Conservation (phyloP, 441 rosid genomes). For the Viola pubescens region DNA sequence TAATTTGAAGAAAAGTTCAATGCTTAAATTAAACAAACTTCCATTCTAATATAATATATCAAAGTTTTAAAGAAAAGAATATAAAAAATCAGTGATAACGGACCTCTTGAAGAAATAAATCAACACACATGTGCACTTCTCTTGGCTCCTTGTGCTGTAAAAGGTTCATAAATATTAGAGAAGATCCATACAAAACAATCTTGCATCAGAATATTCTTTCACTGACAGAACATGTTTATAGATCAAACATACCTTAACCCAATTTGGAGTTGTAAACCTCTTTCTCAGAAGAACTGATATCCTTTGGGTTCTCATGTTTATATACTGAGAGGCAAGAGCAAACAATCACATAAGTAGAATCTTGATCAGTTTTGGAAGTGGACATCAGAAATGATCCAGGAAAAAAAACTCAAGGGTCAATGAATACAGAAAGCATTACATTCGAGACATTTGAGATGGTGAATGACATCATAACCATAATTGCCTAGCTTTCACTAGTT, state of each 20-base stretch:
- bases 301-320: slow-evolving; percentile 72
- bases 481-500: no score
- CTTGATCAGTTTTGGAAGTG: slow-evolving; percentile 14
- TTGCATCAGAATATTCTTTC: background rate
- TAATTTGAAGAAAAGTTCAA: background rate
- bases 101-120: slow-evolving; percentile 92
- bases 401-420: no score
- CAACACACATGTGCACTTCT: slow-evolving; percentile 97
- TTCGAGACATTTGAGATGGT: background rate
- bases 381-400: slow-evolving; percentile 1
- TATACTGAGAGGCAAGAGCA: slow-evolving; percentile 41
- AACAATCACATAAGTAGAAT: slow-evolving; percentile 11
- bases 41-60: background rate
- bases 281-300: slow-evolving; percentile 79
- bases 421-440: no score
- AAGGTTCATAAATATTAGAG: slow-evolving; percentile 22
- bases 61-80: background rate
- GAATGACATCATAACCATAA: background rate
- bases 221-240: slow-evolving; percentile 11
- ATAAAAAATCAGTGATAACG: slow-evolving; percentile 15
- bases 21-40: background rate
- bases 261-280: slow-evolving; percentile 91
- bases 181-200: slow-evolving; percentile 8
- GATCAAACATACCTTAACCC: slow-evolving; percentile 74
- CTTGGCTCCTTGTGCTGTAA: slow-evolving; percentile 97